phyloP scores from a whole-genome alignment of 345 rosid species.

The Corchorus capsularis region DNA sequence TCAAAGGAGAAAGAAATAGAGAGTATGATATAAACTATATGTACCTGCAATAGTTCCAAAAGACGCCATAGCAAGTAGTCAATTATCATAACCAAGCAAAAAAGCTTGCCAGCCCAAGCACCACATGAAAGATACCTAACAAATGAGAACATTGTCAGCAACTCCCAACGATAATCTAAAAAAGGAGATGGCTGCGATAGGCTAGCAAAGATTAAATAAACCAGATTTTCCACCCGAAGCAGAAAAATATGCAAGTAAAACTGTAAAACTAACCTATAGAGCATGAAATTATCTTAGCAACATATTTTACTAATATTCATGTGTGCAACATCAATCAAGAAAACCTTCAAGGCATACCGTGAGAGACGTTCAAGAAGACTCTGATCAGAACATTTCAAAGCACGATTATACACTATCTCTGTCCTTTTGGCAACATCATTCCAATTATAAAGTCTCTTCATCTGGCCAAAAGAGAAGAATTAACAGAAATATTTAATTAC shows the following conservation, averaged over 20 bases:
- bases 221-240: not conserved
- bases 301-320: not conserved
- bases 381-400: slow-evolving; percentile 69
- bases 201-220: not conserved
- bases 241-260: not conserved
- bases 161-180: not conserved
- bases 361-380: slow-evolving; percentile 60
- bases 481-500: not conserved
- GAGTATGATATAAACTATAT: not conserved
- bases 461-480: slow-evolving; percentile 30
- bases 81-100: slow-evolving; percentile 88
- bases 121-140: slow-evolving; percentile 88
- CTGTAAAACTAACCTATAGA: not conserved
- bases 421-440: slow-evolving; percentile 95
- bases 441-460: slow-evolving; percentile 92
- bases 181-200: not conserved
- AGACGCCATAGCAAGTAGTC: slow-evolving; percentile 77
- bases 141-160: not conserved
- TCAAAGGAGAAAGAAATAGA: not conserved
- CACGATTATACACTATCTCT: slow-evolving; percentile 82
- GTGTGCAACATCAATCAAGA: not conserved
- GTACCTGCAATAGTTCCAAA: slow-evolving; percentile 66
- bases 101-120: slow-evolving; percentile 92
- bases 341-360: slow-evolving; percentile 43
- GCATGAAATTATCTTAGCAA: not conserved